Evolutionary conservation across 352 stramenopile species (phyloP).

Genomic region (Peronospora farinosa): DNA sequence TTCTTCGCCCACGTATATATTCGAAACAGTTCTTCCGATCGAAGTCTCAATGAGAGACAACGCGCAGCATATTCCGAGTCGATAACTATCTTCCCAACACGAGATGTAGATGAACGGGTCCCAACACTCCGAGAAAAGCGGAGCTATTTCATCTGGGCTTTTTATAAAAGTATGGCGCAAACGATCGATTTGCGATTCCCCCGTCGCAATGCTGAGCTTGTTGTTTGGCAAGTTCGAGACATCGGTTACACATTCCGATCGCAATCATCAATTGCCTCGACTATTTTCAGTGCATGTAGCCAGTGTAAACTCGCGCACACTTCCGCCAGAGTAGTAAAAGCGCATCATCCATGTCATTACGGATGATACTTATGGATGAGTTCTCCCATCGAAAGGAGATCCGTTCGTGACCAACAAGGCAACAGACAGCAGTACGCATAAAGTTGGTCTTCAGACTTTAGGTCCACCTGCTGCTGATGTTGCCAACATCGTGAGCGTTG

Average conservation of each 20-base stretch:
- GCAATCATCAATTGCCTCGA: neutral
- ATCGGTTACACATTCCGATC: conserved; percentile 3
- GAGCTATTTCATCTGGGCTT: neutral
- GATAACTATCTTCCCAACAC: conserved; percentile 13
- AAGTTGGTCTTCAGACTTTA: conserved; percentile 2
- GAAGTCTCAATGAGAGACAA: too few relatives aligned
- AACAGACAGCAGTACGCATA: conserved; percentile 11
- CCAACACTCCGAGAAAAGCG: neutral
- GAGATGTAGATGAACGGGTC: neutral
- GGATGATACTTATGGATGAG: neutral
- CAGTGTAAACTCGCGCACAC: conserved; percentile 9
- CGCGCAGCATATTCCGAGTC: conserved; percentile 15
- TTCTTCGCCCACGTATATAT: too few relatives aligned
- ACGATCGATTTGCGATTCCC: conserved; percentile 11
- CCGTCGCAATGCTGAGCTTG: neutral
- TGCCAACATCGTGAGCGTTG: conserved; percentile 13
- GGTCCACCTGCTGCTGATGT: conserved; percentile 15
- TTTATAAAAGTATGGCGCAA: conserved; percentile 14
- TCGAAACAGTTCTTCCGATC: too few relatives aligned
- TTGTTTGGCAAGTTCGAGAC: conserved; percentile 1
- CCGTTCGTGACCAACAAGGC: conserved; percentile 9
- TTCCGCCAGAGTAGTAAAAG: conserved; percentile 16
- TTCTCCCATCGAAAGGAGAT: neutral
- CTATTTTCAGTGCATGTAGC: conserved; percentile 1
- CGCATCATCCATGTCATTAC: conserved; percentile 10